These are phyloP conservation scores for Malassezia restricta DNA, from an alignment of 1,284 basidiomycete genomes.

Conservation along the genomic window DNA sequence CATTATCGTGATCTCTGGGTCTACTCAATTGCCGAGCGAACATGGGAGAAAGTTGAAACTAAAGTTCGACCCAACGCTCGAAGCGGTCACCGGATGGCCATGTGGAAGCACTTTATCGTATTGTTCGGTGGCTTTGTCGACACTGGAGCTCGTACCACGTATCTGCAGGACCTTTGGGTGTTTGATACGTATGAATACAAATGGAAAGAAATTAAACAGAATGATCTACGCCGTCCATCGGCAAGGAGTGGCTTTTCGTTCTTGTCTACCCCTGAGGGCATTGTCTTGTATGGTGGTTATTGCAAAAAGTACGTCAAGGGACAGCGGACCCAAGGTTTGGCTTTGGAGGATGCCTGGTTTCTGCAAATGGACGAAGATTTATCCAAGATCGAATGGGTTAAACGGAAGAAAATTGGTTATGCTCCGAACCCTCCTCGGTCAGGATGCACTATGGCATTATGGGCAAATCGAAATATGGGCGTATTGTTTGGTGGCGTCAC, in stretches of 20 bases:
- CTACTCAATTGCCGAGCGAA: constrained; percentile 47
- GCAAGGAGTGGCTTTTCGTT: constrained; percentile 63
- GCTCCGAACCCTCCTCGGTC: constrained; percentile 48
- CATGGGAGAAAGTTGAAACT: constrained; percentile 81
- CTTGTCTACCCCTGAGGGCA: constrained; percentile 64
- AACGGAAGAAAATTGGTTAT: constrained; percentile 65
- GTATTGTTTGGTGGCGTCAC: constrained; percentile 82
- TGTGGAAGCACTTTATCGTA: constrained; percentile 73
- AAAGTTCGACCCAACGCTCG: constrained; percentile 68
- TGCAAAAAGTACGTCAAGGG: constrained; percentile 83
- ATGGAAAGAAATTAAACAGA: constrained; percentile 64
- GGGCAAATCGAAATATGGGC: constrained; percentile 57
- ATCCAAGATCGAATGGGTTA: constrained; percentile 61
- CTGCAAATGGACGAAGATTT: constrained; percentile 52
- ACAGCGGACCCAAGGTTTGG: constrained; percentile 69
- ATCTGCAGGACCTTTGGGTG: constrained; percentile 73
- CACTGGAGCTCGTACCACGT: constrained; percentile 60
- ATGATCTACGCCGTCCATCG: constrained; percentile 32
- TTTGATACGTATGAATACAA: constrained; percentile 78
- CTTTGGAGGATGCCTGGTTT: constrained; percentile 83
- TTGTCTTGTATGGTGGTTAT: constrained; percentile 77
- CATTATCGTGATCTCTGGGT: constrained; percentile 63
- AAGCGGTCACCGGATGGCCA: constrained; percentile 71
- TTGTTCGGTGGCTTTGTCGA: constrained; percentile 80
- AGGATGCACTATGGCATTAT: constrained; percentile 73